phyloP scores from a whole-genome alignment of 1,139 yeast genomes.

The Kazachstania sp. region DNA sequence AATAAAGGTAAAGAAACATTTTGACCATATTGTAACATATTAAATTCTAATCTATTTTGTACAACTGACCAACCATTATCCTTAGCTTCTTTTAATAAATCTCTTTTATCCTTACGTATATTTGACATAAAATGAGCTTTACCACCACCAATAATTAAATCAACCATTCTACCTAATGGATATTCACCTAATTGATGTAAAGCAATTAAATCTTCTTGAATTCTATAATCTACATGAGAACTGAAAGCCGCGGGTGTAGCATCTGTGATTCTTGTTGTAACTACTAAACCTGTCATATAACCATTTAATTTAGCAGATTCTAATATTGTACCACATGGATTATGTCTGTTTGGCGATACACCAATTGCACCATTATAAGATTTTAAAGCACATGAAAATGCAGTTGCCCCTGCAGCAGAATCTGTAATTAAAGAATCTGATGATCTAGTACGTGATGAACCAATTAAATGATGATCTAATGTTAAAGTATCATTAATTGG shows the following conservation, averaged over 20 bases:
- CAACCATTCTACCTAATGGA: conserved; percentile 70
- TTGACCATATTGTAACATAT: conserved; percentile 44
- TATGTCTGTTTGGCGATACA: conserved; percentile 44
- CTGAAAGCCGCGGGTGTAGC: conserved; percentile 90
- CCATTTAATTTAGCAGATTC: conserved; percentile 78
- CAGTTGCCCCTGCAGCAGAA: conserved; percentile 93
- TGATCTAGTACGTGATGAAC: conserved; percentile 72
- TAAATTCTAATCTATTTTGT: conserved; percentile 49
- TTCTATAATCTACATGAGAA: conserved; percentile 63
- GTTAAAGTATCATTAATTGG: conserved; percentile 45
- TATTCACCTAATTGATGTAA: conserved; percentile 73
- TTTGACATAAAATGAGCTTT: conserved; percentile 62
- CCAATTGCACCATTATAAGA: conserved; percentile 81
- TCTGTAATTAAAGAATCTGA: conserved; percentile 68
- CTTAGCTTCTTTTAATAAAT: conserved; percentile 53
- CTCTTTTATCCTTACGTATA: conserved; percentile 49
- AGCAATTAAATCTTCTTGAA: conserved; percentile 76
- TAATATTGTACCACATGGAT: conserved; percentile 71
- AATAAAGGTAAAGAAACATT: conserved; percentile 63
- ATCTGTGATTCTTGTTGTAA: conserved; percentile 73
- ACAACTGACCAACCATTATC: conserved; percentile 57
- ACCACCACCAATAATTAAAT: conserved; percentile 84
- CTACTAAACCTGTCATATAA: conserved; percentile 74
- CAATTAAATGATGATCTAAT: conserved; percentile 61
- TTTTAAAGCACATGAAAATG: conserved; percentile 71